A percentile compares a stretch with the other conserved stretches of the same genome.
phyloP scores from a whole-genome alignment of 116 monocot species.

The Dioscorea cayenensis region DNA sequence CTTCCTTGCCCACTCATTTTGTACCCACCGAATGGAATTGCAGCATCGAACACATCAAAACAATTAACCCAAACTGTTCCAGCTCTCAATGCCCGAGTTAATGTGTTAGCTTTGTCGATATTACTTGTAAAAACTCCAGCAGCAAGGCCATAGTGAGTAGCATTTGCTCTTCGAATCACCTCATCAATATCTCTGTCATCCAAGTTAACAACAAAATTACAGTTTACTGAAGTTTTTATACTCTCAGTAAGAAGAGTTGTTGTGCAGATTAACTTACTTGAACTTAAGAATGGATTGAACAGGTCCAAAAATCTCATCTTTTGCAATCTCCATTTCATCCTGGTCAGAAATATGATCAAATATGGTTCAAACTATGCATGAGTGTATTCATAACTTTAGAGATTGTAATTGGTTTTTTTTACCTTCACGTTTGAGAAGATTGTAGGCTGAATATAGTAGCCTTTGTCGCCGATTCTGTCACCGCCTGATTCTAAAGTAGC shows the following conservation, averaged over 20 bases:
- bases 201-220: too few relatives aligned
- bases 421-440: constrained; percentile 22
- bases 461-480: constrained; percentile 6
- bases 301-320: constrained; percentile 18
- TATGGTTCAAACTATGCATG: neutral
- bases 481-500: constrained; percentile 16
- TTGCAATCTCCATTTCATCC: constrained; percentile 10
- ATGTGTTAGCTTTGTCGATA: constrained; percentile 6
- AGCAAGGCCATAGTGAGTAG: constrained; percentile 12
- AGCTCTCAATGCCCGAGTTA: constrained; percentile 2
- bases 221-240: too few relatives aligned
- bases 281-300: constrained; percentile 14
- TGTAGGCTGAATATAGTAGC: constrained; percentile 25
- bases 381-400: neutral
- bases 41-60: constrained; percentile 3
- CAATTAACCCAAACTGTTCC: constrained; percentile 18
- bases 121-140: constrained; percentile 19
- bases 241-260: neutral
- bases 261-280: constrained; percentile 5
- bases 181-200: constrained; percentile 14
- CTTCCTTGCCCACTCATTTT: constrained; percentile 11
- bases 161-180: constrained; percentile 18
- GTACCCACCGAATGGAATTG: constrained; percentile 12
- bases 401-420: neutral
- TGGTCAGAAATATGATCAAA: neutral